phyloP scores from a whole-genome alignment of 139 green algal genomes.

The Haematococcus lacustris region DNA sequence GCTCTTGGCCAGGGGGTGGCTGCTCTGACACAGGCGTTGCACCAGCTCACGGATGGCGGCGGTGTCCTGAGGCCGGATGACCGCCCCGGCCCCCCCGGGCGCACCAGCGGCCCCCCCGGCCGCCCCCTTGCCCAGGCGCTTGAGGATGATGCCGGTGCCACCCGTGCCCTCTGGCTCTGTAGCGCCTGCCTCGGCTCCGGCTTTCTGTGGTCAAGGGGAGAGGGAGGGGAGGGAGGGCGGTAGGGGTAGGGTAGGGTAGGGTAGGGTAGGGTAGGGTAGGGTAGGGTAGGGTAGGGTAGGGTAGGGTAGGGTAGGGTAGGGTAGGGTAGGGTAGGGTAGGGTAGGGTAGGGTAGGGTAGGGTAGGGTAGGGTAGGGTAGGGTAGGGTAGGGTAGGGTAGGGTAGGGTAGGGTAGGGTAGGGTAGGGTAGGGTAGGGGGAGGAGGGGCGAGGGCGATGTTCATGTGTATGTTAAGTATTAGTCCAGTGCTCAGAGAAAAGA shows the following conservation, averaged over 20 bases:
- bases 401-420: background rate
- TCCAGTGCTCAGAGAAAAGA: too few species aligned
- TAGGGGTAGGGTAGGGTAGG: background rate
- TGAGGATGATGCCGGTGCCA: constrained; percentile 6
- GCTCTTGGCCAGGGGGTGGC: constrained; percentile 51
- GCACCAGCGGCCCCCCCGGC: background rate
- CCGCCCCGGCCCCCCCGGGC: background rate
- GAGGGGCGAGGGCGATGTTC: too few species aligned
- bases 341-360: background rate
- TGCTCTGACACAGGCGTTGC: constrained; percentile 60
- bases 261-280: background rate
- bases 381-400: background rate
- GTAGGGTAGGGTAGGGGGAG: too few species aligned
- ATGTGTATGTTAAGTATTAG: too few species aligned
- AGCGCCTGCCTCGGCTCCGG: background rate
- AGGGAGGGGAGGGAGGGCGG: background rate
- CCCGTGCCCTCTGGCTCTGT: background rate
- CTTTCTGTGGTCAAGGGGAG: background rate
- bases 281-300: background rate
- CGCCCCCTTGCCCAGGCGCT: background rate
- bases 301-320: background rate
- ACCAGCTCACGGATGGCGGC: constrained; percentile 39
- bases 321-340: background rate
- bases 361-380: background rate
- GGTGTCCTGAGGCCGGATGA: constrained; percentile 17